Evolutionary conservation across 2,329 filamentous ascomycete genomes (phyloP), one percentile per base, ranked within the genome.

Genomic region (Canariomyces notabilis): DNA sequence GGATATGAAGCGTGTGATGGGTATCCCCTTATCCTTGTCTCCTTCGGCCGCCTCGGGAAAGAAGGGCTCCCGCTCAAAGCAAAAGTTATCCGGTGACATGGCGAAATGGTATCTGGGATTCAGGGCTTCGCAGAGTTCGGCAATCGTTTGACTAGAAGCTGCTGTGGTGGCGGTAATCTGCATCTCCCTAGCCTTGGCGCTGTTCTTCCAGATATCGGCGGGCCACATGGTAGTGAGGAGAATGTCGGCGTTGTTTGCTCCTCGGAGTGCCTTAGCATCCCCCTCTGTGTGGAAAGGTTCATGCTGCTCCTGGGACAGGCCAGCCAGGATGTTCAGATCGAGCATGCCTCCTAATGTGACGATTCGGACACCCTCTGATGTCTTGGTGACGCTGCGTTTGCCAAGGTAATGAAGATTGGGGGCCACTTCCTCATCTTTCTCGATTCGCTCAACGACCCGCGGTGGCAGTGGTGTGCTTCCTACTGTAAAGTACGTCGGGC

Each of bases 101-200:
- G 87, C 82, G 59, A 97, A 83, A 64, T 97, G 90, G 61, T 98
- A 98, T 21, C 87, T 82, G n/a, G 93, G 93, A 63, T 89, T 93
- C 16, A 98, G 67, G 1, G 80, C 69, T 2, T 82, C 75, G 59
- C 85, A 91, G 9, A 98, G 74, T 49, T 94, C 86, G 5, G 89
- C 81, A 34, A 97, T 72, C 45, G 82, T 80, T 43, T 82, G 75
- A n/a, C 79, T 79, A 46, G 77, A 74, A 18, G 70, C 57, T 0
- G 82, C 71, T 4, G 74, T 65, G 2, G 67, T 64, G n/a, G 71
- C 64, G 9, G 79, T 75, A 4, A 77, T 71, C 5, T 73, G 63
- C n/a, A 85, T 64, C n/a, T 56, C 52, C 2, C 73, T 59, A 2
- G 82, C 74, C 36, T 80, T 82, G 2, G 90, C 90, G 5, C 85